Evolutionary conservation across 2,329 filamentous ascomycete species (phyloP).

Genomic region (Diatrype stigma): DNA sequence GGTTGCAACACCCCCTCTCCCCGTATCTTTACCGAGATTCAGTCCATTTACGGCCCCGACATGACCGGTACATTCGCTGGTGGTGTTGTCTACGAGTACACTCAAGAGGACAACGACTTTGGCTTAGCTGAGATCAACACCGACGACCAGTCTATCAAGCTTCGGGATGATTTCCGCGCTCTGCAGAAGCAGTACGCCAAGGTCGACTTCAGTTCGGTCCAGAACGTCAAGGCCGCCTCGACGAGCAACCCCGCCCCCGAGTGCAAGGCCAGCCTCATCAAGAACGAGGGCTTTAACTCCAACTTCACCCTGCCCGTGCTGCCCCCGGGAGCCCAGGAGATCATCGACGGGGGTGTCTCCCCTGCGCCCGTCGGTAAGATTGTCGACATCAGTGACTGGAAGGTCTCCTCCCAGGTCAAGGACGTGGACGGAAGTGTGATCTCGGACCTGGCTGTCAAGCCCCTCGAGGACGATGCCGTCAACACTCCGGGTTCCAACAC

Average conservation of each 20-base stretch:
- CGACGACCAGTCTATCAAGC: constrained; percentile 48
- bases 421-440: constrained; percentile 38
- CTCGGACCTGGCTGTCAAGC: constrained; percentile 41
- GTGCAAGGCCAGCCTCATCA: constrained; percentile 67
- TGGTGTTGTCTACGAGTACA: constrained; percentile 78
- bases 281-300: constrained; percentile 61
- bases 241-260: constrained; percentile 50
- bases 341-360: constrained; percentile 73
- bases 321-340: constrained; percentile 62
- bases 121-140: constrained; percentile 60
- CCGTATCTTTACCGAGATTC: constrained; percentile 72
- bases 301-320: constrained; percentile 73
- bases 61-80: constrained; percentile 69
- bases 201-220: constrained; percentile 66
- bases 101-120: constrained; percentile 64
- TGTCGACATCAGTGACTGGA: constrained; percentile 62
- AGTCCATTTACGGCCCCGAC: constrained; percentile 63
- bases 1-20: constrained; percentile 72
- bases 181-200: constrained; percentile 72
- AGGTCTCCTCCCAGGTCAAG: constrained; percentile 44
- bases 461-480: constrained; percentile 14
- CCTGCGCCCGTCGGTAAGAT: constrained; percentile 63
- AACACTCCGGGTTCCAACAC: constrained; percentile 17
- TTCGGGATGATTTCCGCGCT: constrained; percentile 66
- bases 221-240: constrained; percentile 56